These are phyloP conservation scores for Morella rubra DNA, from an alignment of 306 rosid genomes.

Conservation along the genomic window DNA sequence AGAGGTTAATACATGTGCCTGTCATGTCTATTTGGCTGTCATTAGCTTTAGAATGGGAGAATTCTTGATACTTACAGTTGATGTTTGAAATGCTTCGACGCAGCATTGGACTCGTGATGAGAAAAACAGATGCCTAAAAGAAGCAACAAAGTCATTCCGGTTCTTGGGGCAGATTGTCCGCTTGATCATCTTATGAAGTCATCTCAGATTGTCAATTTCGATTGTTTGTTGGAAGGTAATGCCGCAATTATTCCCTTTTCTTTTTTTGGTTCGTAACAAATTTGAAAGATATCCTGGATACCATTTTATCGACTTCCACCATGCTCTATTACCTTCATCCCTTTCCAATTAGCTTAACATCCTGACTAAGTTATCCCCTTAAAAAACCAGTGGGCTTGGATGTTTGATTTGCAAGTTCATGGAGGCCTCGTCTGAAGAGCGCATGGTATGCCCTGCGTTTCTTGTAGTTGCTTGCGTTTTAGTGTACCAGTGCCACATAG, in stretches of 20 bases:
- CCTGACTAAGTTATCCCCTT: background rate
- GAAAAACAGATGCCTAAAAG: slow-evolving; percentile 75
- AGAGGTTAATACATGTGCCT: slow-evolving; percentile 45
- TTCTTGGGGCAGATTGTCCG: slow-evolving; percentile 78
- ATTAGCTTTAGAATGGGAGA: background rate
- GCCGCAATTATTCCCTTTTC: background rate
- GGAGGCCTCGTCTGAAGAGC: too few species aligned
- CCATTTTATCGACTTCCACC: background rate
- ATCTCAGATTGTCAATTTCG: background rate
- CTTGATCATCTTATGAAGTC: slow-evolving; percentile 53
- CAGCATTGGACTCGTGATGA: slow-evolving; percentile 86
- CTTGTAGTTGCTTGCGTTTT: too few species aligned
- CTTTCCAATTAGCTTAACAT: background rate
- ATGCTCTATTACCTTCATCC: background rate
- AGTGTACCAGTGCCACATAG: too few species aligned
- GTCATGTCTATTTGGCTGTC: slow-evolving; percentile 1
- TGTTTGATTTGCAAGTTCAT: too few species aligned
- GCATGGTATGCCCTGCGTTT: too few species aligned
- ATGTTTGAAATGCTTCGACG: slow-evolving; percentile 26
- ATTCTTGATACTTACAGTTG: slow-evolving; percentile 5
- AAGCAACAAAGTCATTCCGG: slow-evolving; percentile 76
- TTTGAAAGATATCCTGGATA: background rate
- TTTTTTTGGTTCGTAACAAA: background rate
- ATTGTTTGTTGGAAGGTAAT: background rate
- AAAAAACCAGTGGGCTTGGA: too few species aligned